phyloP scores from a whole-genome alignment of 495 filamentous ascomycete species.

The Terfezia claveryi region DNA sequence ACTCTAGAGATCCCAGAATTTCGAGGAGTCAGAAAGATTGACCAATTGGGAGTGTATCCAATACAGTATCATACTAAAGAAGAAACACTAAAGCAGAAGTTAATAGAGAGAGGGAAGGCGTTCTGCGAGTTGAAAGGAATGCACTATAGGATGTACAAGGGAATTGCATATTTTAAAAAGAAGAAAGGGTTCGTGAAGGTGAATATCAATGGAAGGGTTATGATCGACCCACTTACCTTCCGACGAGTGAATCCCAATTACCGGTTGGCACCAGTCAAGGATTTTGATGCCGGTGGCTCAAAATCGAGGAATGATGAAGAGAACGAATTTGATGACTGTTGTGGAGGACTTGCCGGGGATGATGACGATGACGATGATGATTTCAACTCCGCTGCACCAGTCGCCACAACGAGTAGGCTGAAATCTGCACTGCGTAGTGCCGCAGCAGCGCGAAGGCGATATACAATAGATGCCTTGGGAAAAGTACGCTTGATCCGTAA shows the following conservation, averaged over 20 bases:
- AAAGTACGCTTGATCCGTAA: slow-evolving; percentile 5
- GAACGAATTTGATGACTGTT: slow-evolving; percentile 9
- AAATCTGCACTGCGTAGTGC: slow-evolving; percentile 1
- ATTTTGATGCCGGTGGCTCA: no score
- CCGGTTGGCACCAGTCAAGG: slow-evolving; percentile 48
- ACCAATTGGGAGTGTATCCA: slow-evolving; percentile 55
- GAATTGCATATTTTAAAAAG: slow-evolving; percentile 66
- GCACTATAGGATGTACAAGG: slow-evolving; percentile 72
- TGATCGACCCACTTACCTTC: slow-evolving; percentile 78
- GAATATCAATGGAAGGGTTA: slow-evolving; percentile 74
- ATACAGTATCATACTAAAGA: slow-evolving; percentile 65
- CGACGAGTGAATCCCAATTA: slow-evolving; percentile 81
- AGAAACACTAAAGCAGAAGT: slow-evolving; percentile 35
- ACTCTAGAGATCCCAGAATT: slow-evolving; percentile 47
- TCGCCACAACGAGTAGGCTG: slow-evolving; percentile 4
- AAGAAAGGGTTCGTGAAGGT: slow-evolving; percentile 58
- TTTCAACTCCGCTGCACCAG: slow-evolving; percentile 2
- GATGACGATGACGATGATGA: slow-evolving; percentile 9
- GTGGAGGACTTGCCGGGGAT: slow-evolving; percentile 7
- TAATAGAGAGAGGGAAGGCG: slow-evolving; percentile 69
- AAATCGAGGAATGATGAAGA: slow-evolving; percentile 5
- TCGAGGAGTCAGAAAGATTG: slow-evolving; percentile 68
- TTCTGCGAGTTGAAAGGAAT: slow-evolving; percentile 65
- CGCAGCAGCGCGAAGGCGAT: not conserved
- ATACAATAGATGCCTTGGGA: not conserved